phyloP scores from a whole-genome alignment of 768 basidiomycete species.

The Filobasidium wieringae region DNA sequence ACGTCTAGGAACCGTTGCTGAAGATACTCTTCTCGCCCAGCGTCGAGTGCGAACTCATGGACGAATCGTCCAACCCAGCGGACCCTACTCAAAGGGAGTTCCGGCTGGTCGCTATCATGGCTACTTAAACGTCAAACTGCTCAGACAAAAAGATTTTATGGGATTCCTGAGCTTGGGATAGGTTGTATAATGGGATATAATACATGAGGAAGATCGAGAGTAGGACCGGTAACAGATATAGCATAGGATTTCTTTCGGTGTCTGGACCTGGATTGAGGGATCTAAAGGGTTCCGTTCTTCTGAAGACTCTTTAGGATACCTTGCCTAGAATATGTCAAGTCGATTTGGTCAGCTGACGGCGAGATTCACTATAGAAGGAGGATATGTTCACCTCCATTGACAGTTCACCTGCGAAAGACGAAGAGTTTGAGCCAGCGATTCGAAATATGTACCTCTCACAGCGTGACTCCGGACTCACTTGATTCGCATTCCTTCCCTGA shows the following conservation, averaged over 20 bases:
- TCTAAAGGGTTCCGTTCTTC: neutral
- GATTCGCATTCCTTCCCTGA: neutral
- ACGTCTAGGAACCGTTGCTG: neutral
- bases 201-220: too few species aligned
- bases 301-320: neutral
- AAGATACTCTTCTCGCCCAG: constrained; percentile 4
- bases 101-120: constrained; percentile 35
- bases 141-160: too few species aligned
- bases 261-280: neutral
- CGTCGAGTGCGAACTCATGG: constrained; percentile 28
- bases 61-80: constrained; percentile 25
- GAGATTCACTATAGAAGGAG: neutral
- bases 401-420: neutral
- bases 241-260: too few species aligned
- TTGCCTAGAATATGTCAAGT: neutral
- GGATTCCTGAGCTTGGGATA: too few species aligned
- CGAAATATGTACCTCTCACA: too few species aligned
- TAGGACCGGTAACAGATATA: too few species aligned
- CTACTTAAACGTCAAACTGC: constrained; percentile 29
- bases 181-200: too few species aligned
- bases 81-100: constrained; percentile 30
- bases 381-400: neutral
- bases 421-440: neutral
- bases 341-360: too few species aligned
- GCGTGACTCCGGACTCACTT: neutral